Base-by-base conservation (phyloP, 768 basidiomycete genomes). In the Mycena galericulata region DNA sequence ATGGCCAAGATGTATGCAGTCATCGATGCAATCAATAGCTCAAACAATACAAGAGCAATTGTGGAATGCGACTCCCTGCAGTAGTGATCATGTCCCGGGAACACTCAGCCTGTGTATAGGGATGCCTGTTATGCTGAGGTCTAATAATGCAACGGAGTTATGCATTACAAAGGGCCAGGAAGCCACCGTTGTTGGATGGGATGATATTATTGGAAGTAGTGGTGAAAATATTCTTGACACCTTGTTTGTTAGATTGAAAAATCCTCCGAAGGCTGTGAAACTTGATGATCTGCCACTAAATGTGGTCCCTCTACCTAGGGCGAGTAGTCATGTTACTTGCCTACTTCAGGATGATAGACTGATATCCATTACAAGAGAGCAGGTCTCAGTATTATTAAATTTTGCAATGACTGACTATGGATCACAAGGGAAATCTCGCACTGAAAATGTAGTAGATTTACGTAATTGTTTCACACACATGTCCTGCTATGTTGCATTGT, bases 401-500 rank as follows among this genome's bases (percentile, higher is more conserved):
- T 79, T 75, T 71, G 68, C 72, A 14, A 76, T 79, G 71, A 78
- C 75, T 20, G 77, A 76, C 46, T 76, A 78, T 72, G 71, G 70
- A 7, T 62, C 68, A 26, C 78, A 79, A 69, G 76, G 76, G 2
- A 78, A 75, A 49, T 77, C 75, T 7, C 34, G 77, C 15, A 14
- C 18, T 2, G 56, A 14, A 3, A 83, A 82, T 70, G 68, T 78
- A 82, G 68, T 40, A 81, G 2, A 67, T 56, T 14, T 58, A 73
- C 27, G 75, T 72, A 15, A 40, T 26, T 3, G 49, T 50, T n/a
- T 74, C 62, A 7, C 63, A 67, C 27, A 57, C 74, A 18, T 78
- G 76, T 57, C n/a, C n/a, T n/a, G n/a, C n/a, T 81, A 80, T 56
- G 79, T 79, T 5, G 71, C 74, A 9, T 47, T 81, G 1, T 80